Evolutionary conservation across 73 alveolate species (phyloP).

Genomic region (Breviolum minutum): DNA sequence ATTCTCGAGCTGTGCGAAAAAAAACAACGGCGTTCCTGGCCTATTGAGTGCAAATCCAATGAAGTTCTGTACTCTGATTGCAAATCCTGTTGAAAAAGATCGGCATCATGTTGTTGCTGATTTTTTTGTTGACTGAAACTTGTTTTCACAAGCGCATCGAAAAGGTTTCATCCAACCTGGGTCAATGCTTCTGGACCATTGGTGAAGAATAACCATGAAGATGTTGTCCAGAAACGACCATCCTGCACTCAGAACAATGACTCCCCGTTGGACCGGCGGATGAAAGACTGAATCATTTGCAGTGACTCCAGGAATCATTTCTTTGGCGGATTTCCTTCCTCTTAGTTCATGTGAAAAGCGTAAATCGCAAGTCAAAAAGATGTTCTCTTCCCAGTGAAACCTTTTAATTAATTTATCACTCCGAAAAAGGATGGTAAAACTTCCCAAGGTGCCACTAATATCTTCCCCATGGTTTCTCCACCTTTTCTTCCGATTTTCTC

Average conservation of each 20-base stretch:
- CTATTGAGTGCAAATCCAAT: conserved; percentile 65
- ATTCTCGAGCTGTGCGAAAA: background rate
- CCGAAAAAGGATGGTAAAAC: no score
- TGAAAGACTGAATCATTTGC: background rate
- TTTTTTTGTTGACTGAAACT: background rate
- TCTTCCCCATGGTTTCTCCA: no score
- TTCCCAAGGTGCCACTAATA: no score
- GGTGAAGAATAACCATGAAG: conserved; percentile 74
- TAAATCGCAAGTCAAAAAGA: no score
- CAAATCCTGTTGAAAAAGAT: conserved; percentile 26
- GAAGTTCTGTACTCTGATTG: conserved; percentile 43
- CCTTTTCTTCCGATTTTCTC: no score
- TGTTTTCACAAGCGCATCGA: background rate
- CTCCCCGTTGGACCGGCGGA: no score
- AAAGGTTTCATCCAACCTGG: background rate
- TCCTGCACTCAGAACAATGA: background rate
- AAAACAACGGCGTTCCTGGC: background rate
- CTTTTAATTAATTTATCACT: no score
- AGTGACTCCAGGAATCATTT: background rate
- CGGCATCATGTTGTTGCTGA: background rate
- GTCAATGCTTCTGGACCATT: conserved; percentile 35
- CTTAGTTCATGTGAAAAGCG: no score
- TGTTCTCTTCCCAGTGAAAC: no score
- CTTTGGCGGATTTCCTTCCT: background rate
- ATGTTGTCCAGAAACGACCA: conserved; percentile 67